A percentile compares a stretch with the other conserved stretches of the same genome.
phyloP scores from a whole-genome alignment of 73 alveolate genomes.

The Diophrys sp. region DNA sequence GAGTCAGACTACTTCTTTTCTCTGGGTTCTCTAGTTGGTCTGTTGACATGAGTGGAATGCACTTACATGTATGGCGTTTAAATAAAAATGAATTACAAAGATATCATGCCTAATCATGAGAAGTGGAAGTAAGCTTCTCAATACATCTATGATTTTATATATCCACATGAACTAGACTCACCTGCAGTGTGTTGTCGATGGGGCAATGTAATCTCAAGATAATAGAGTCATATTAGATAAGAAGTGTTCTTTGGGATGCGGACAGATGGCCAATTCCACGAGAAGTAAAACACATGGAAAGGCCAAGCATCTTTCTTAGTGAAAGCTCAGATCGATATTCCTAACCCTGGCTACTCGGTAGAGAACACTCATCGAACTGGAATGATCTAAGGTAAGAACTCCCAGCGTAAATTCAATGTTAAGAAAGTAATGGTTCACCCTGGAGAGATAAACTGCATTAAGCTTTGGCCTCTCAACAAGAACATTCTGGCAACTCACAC shows the following conservation, averaged over 20 bases:
- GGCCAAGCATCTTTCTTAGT: slow-evolving; percentile 52
- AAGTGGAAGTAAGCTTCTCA: slow-evolving; percentile 15
- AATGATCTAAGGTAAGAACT: slow-evolving; percentile 25
- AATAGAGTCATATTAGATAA: slow-evolving; percentile 17
- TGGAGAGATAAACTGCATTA: slow-evolving; percentile 47
- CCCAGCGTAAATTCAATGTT: slow-evolving; percentile 37
- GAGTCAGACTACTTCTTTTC: too few relatives aligned
- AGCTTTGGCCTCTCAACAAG: slow-evolving; percentile 47
- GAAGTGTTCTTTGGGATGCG: slow-evolving; percentile 59
- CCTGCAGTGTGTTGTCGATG: slow-evolving; percentile 64
- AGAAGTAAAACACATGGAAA: slow-evolving; percentile 48
- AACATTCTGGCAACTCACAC: slow-evolving; percentile 40
- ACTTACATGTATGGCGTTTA: background rate
- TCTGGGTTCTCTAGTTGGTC: too few relatives aligned
- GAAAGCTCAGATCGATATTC: slow-evolving; percentile 49
- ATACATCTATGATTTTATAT: slow-evolving; percentile 42
- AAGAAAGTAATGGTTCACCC: slow-evolving; percentile 53
- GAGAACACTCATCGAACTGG: slow-evolving; percentile 21
- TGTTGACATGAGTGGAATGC: too few relatives aligned
- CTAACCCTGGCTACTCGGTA: slow-evolving; percentile 37
- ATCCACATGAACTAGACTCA: slow-evolving; percentile 50
- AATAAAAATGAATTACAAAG: background rate
- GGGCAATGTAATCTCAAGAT: slow-evolving; percentile 43
- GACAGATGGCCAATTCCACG: slow-evolving; percentile 53
- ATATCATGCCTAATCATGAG: background rate